phyloP scores from a whole-genome alignment of 495 filamentous ascomycete species.

The Aspergillus bertholletiae region DNA sequence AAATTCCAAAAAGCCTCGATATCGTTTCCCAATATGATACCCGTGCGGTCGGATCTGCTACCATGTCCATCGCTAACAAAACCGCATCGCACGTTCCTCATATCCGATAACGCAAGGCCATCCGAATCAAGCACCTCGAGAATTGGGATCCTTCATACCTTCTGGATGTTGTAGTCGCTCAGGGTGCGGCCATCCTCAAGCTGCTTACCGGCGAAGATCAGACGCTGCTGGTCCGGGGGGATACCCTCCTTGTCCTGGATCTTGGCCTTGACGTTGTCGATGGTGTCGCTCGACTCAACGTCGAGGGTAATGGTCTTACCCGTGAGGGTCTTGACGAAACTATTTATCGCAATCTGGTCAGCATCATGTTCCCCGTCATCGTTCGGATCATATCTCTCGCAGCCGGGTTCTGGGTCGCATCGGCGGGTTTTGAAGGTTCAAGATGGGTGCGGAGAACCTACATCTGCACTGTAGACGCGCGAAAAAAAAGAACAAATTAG shows the following conservation, averaged over 20 bases:
- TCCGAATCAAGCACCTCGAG: neutral
- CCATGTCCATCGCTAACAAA: neutral
- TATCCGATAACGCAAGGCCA: neutral
- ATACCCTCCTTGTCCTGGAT: slow-evolving; percentile 99
- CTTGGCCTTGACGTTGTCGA: slow-evolving; percentile 97
- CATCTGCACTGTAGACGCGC: slow-evolving; percentile 70
- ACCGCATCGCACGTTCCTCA: neutral
- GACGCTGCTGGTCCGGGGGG: slow-evolving; percentile 96
- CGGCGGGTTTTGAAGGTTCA: neutral
- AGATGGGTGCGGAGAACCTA: slow-evolving; percentile 38
- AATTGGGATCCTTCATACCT: slow-evolving; percentile 56
- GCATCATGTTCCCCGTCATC: slow-evolving; percentile 14
- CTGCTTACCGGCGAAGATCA: slow-evolving; percentile 99
- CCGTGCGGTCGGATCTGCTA: neutral
- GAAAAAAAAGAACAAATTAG: slow-evolving; percentile 39
- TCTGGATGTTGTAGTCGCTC: slow-evolving; percentile 99
- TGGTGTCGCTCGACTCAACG: slow-evolving; percentile 97
- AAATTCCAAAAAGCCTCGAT: neutral
- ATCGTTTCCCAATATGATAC: neutral
- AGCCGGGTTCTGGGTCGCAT: neutral
- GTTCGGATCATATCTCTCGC: neutral
- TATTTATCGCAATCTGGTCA: slow-evolving; percentile 44
- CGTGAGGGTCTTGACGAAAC: slow-evolving; percentile 96
- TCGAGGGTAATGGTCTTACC: slow-evolving; percentile 99
- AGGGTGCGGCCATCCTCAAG: slow-evolving; percentile 98